These are phyloP conservation scores for Martiniozyma abietophila DNA, from an alignment of 805 yeast genomes.

Conservation along the genomic window DNA sequence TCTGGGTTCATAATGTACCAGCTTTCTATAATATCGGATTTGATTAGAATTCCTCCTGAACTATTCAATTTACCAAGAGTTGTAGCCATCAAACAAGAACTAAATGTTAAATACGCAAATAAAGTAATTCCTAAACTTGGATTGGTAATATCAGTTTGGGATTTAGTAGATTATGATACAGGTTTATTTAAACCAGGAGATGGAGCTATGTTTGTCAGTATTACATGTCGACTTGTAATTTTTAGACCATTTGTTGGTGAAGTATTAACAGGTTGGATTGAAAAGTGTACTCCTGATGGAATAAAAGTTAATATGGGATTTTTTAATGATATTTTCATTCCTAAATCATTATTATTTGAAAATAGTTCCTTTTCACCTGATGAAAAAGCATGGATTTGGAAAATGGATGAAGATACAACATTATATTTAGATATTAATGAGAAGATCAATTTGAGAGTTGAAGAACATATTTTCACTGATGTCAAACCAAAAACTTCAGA, in stretches of 20 bases:
- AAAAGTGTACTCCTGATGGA: constrained; percentile 81
- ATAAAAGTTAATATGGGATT: constrained; percentile 77
- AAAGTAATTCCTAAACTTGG: constrained; percentile 80
- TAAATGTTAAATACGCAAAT: constrained; percentile 79
- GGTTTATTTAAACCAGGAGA: constrained; percentile 92
- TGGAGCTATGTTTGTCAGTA: constrained; percentile 76
- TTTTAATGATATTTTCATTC: constrained; percentile 88
- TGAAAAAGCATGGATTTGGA: constrained; percentile 96
- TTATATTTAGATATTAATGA: constrained; percentile 85
- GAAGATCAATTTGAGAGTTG: constrained; percentile 83
- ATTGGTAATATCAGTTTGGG: constrained; percentile 77
- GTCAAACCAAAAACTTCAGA: constrained; percentile 67
- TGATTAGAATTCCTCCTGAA: constrained; percentile 83
- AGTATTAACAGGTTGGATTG: constrained; percentile 84
- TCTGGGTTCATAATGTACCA: constrained; percentile 57
- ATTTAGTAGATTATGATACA: constrained; percentile 69
- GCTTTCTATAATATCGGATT: constrained; percentile 69
- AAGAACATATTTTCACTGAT: constrained; percentile 77
- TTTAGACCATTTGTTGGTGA: constrained; percentile 96
- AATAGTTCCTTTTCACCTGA: constrained; percentile 31
- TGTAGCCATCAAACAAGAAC: constrained; percentile 67
- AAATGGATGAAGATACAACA: constrained; percentile 58
- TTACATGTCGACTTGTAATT: constrained; percentile 63
- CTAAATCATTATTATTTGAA: constrained; percentile 74
- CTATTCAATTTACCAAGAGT: constrained; percentile 64